Conservation (phyloP, 805 yeast genomes). For the Saturnispora diversa region DNA sequence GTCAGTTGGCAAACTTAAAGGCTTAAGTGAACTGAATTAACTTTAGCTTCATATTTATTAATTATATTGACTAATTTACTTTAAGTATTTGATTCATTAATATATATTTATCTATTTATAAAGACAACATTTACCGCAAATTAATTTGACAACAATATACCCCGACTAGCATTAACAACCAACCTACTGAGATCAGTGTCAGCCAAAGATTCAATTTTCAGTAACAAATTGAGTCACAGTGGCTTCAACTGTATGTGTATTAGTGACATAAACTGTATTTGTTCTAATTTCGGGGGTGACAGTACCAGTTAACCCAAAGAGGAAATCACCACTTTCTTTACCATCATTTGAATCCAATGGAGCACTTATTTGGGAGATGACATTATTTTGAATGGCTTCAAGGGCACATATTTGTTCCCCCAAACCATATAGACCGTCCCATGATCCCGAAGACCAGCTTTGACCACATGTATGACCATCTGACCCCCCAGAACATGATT, state of each 20-base stretch:
- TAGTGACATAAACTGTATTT: conserved; percentile 6
- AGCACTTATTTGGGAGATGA: conserved; percentile 14
- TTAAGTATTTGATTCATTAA: too few relatives aligned
- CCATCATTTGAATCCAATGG: conserved; percentile 12
- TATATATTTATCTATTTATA: too few relatives aligned
- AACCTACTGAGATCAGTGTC: too few relatives aligned
- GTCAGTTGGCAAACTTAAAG: too few relatives aligned
- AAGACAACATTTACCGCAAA: too few relatives aligned
- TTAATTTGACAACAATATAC: too few relatives aligned
- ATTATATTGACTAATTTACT: too few relatives aligned
- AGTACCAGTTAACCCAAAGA: conserved; percentile 4
- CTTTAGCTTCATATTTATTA: too few relatives aligned
- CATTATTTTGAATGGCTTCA: conserved; percentile 59
- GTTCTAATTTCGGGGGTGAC: conserved; percentile 6
- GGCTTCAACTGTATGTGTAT: conserved; percentile 5
- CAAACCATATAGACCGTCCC: conserved; percentile 64
- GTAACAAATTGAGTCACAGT: conserved; percentile 1
- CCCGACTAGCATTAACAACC: too few relatives aligned
- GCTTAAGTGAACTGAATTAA: too few relatives aligned
- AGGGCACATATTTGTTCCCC: conserved; percentile 77
- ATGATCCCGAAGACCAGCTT: conserved; percentile 49
- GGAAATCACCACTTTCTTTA: conserved; percentile 9
- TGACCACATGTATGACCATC: conserved; percentile 74
- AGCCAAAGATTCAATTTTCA: background rate
- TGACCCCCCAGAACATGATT: conserved; percentile 62